Percentiles rank a stretch among this genome's conserved stretches.
phyloP scores from a whole-genome alignment of 306 rosid species.

The Erythrophleum fordii region DNA sequence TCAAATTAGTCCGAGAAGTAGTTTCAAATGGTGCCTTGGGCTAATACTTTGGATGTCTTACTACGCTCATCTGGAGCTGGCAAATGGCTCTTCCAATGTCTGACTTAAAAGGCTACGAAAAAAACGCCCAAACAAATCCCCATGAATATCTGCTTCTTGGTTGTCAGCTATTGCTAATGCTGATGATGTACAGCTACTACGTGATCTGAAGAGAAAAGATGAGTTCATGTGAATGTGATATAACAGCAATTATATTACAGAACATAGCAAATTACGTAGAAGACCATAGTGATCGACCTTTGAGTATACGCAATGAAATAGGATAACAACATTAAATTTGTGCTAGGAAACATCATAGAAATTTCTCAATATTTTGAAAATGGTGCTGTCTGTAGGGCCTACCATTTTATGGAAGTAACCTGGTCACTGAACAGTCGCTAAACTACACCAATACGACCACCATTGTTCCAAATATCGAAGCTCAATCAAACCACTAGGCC shows the following conservation, averaged over 20 bases:
- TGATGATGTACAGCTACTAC: not conserved
- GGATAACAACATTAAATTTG: not conserved
- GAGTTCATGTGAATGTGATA: too few relatives aligned
- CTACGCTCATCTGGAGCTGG: too few relatives aligned
- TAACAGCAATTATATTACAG: not conserved
- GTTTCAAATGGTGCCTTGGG: not conserved
- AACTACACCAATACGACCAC: not conserved
- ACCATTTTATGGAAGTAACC: too few relatives aligned
- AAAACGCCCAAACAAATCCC: too few relatives aligned
- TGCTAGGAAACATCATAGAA: slow-evolving; percentile 61
- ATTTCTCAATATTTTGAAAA: slow-evolving; percentile 49
- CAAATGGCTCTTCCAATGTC: too few relatives aligned
- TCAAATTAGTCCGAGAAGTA: too few relatives aligned
- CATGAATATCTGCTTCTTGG: too few relatives aligned
- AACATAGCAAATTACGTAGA: slow-evolving; percentile 1
- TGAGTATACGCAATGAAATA: not conserved
- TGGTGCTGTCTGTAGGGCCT: slow-evolving; percentile 20
- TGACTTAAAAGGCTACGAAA: too few relatives aligned
- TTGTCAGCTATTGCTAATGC: too few relatives aligned
- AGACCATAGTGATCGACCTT: not conserved
- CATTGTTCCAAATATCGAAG: too few relatives aligned
- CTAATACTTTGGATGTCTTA: not conserved
- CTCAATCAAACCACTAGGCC: not conserved
- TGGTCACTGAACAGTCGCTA: too few relatives aligned
- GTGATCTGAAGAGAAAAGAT: not conserved